Base-by-base conservation (phyloP, 2,329 filamentous ascomycete species). In the Aspergillus amoenus region DNA sequence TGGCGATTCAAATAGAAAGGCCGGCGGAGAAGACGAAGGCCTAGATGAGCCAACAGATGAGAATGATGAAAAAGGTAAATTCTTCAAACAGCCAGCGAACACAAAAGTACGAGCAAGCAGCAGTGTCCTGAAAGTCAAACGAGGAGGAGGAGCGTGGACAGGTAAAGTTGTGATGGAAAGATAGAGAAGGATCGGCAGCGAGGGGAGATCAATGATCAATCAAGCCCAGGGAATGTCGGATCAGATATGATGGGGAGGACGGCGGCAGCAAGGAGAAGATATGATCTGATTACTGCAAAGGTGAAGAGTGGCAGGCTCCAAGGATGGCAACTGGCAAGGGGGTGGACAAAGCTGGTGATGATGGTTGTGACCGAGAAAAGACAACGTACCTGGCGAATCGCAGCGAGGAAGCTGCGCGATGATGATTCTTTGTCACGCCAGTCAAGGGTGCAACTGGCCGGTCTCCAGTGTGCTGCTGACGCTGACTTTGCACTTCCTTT, bases 231-330 rank as follows among this genome's bases (percentile, higher is more conserved):
- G 55, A 60, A 44, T 43, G 55, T 63, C 61, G 61, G 63, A 65
- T 65, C 61, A 65, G 63, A 65, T 65, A 65, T 62, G 61, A 63
- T 61, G 56, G 17, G n/a, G 24, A 21, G 4, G 49, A 61, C 44
- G 50, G 44, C 42, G 52, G 47, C 45, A 57, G 43, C 41, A 53
- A 47, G 42, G 47, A 53, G 49, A 43, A 55, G 53, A 53, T 50
- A 52, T 53, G 58, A 53, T 40, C 45, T 52, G 59, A 52, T 24
- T 39, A 52, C 17, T 39, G n/a, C 27, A 9, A 17, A 12, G 34
- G 34, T n/a, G 12, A 37, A 37, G 34, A 30, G 27, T 30, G 27
- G 27, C 27, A 30, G 27, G 27, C 27, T 30, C 9, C 8, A 30
- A 30, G 27, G 27, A 30, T 30, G 27, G 44, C 12, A 22, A 17